These are phyloP conservation scores for Aspergillus clavatus DNA, from an alignment of 2,329 filamentous ascomycete genomes.

Conservation along the genomic window DNA sequence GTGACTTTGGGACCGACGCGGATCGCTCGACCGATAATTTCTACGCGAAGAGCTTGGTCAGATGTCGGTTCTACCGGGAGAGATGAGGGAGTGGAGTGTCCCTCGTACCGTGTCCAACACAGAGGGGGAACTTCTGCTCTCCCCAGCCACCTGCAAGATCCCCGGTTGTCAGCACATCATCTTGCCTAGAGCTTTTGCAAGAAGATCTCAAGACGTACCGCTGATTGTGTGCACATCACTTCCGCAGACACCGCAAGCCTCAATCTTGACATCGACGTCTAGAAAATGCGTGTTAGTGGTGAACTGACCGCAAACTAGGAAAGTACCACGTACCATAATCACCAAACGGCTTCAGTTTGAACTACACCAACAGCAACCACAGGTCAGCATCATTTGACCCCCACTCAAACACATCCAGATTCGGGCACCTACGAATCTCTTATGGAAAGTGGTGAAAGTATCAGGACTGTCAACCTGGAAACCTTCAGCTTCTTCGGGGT, in stretches of 20 bases:
- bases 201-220: constrained; percentile 19
- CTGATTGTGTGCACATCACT: constrained; percentile 67
- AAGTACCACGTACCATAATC: constrained; percentile 57
- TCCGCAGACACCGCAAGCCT: constrained; percentile 71
- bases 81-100: not conserved
- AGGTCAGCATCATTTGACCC: too few relatives aligned
- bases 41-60: constrained; percentile 27
- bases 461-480: constrained; percentile 59
- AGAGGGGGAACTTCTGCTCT: constrained; percentile 48
- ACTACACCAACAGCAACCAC: constrained; percentile 49
- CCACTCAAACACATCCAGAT: too few relatives aligned
- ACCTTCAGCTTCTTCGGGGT: constrained; percentile 43
- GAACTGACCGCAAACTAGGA: too few relatives aligned
- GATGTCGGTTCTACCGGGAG: not conserved
- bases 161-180: not conserved
- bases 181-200: not conserved
- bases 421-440: constrained; percentile 50
- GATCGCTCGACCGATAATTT: constrained; percentile 66
- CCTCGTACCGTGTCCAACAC: constrained; percentile 46
- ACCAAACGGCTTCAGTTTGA: constrained; percentile 78
- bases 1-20: constrained; percentile 63
- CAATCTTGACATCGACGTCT: constrained; percentile 83
- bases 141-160: constrained; percentile 48
- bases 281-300: constrained; percentile 2
- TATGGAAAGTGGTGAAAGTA: constrained; percentile 58